Conservation (phyloP, 108 stramenopile species). For the Schizochytrium sp. region DNA sequence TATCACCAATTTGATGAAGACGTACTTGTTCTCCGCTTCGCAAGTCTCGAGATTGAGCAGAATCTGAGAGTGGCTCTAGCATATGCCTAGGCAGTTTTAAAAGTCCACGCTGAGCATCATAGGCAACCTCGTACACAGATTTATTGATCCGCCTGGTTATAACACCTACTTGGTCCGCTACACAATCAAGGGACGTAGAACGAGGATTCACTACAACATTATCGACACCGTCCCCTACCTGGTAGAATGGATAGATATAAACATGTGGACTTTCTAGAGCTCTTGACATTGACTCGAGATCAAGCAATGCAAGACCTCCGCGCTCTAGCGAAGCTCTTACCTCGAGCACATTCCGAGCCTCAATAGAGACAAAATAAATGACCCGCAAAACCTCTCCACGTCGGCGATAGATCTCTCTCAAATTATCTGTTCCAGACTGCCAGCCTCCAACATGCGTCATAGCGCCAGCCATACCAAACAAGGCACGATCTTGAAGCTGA, state of each 20-base stretch:
- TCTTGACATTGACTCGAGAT: background rate
- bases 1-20: background rate
- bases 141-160: background rate
- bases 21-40: background rate
- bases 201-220: background rate
- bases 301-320: background rate
- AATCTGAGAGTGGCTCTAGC: background rate
- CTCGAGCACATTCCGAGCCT: background rate
- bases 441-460: slow-evolving; percentile 15
- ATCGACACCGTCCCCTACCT: slow-evolving; percentile 14
- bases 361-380: background rate
- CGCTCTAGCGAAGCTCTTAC: background rate
- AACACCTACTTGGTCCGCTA: background rate
- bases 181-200: background rate
- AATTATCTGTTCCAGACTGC: background rate
- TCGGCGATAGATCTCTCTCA: background rate
- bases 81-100: slow-evolving; percentile 1
- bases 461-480: slow-evolving; percentile 7
- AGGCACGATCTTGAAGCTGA: background rate
- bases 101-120: background rate
- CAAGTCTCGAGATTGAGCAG: background rate
- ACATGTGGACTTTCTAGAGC: slow-evolving; percentile 11
- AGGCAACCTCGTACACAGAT: slow-evolving; percentile 6
- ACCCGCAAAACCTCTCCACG: background rate
- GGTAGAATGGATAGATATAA: slow-evolving; percentile 31